Evolutionary conservation across 2,329 filamentous ascomycete species (phyloP), one percentile per base, ranked within the genome.

Genomic region (Corinectria fuckeliana): DNA sequence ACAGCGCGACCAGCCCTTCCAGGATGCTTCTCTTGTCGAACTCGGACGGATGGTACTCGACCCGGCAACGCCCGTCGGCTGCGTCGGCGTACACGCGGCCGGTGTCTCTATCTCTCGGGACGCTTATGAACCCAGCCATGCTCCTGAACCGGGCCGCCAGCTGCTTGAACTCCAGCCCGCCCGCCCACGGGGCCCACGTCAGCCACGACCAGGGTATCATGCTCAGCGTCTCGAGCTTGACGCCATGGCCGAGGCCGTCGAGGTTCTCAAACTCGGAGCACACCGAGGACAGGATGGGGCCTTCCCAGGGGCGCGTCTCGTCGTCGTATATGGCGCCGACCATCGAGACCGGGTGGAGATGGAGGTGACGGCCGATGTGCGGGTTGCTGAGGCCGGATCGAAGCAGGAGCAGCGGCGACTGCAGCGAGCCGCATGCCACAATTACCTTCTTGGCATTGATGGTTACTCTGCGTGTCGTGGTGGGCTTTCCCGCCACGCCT

Each of bases 21-120:
- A 92, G 72, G 18, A 89, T 83, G 72, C 91, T 82, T 11, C 81
- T 81, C 38, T 87, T 82, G 74, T 96, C 92, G 66, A 88, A 88
- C 8, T 79, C 76, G 13, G 87, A 91, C 0, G 86, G 80, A 0
- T 81, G 84, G 75, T 95, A 96, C 18, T 45, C 20, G 8, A 59
- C 36, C 13, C 30, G 23, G 14, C 50, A 53, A 3, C 50, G 32
- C 1, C 55, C 61, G n/a, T 50, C 44, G 11, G 20, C 36, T n/a
- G 47, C 21, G 11, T 61, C 55, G 5, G 50, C 21, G 3, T 48
- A 53, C 2, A 61, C 55, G 9, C 41, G 39, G 23, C 58, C 58
- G 6, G 53, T 21, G 16, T 58, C 58, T 5, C 55, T 45, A 25
- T 61, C 58, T 23, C 58, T 30, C 1, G 58, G 28, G 16, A 61